phyloP scores from a whole-genome alignment of 345 rosid genomes.

The Linum lewisii region DNA sequence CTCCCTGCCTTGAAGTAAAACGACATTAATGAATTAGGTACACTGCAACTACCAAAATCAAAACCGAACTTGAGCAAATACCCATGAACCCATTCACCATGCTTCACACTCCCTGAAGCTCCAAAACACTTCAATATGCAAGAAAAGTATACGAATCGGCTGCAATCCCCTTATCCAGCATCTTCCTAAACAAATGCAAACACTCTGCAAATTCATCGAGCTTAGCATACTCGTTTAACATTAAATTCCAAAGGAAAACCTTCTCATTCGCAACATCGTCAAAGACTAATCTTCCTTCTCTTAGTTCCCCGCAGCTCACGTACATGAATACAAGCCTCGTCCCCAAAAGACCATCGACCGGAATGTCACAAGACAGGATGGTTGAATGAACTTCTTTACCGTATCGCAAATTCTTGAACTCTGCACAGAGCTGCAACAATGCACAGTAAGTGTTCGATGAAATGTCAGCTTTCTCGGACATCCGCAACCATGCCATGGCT shows the following conservation, averaged over 20 bases:
- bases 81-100: slow-evolving; percentile 55
- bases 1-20: slow-evolving; percentile 38
- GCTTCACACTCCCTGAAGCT: slow-evolving; percentile 24
- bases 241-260: slow-evolving; percentile 50
- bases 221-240: slow-evolving; percentile 51
- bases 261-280: slow-evolving; percentile 37
- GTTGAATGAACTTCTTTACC: slow-evolving; percentile 46
- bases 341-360: slow-evolving; percentile 39
- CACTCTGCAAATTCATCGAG: slow-evolving; percentile 38
- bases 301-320: slow-evolving; percentile 49
- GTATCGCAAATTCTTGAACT: slow-evolving; percentile 28
- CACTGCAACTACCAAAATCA: slow-evolving; percentile 22
- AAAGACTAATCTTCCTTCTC: slow-evolving; percentile 41
- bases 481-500: slow-evolving; percentile 36
- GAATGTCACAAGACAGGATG: slow-evolving; percentile 28
- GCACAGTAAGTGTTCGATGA: slow-evolving; percentile 36
- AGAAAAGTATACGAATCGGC: slow-evolving; percentile 43
- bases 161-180: slow-evolving; percentile 38
- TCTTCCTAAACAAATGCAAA: slow-evolving; percentile 31
- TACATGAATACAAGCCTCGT: slow-evolving; percentile 62
- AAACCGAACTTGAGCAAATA: slow-evolving; percentile 42
- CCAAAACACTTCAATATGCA: slow-evolving; percentile 51
- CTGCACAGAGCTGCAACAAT: slow-evolving; percentile 57
- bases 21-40: slow-evolving; percentile 42
- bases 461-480: slow-evolving; percentile 25